Evolutionary conservation across 2,329 filamentous ascomycete genomes (phyloP), one percentile per base, ranked within the genome.

Genomic region (Aspergillus phoenicis): DNA sequence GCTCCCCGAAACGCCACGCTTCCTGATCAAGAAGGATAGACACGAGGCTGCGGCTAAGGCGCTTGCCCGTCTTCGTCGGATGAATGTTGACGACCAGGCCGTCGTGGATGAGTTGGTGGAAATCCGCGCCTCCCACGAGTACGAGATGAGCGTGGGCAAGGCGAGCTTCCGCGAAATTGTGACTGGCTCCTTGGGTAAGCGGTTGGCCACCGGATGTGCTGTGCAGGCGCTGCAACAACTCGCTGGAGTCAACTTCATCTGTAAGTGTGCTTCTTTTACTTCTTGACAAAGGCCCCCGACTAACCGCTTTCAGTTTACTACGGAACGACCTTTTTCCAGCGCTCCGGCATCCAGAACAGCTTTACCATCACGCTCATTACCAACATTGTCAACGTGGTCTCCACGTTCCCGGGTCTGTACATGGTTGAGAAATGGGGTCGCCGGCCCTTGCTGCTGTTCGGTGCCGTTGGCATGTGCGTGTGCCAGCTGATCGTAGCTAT

Each of bases 71-170:
- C 85, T 96, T 30, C 90, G 91, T 71, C 89, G 90, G 60, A 87
- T 72, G 52, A 69, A 95, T 78, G 82, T 88, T 54, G 74, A 80
- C 58, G 85, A 90, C 58, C 91, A 89, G 17, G 84, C 88, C 63
- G 90, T 87, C 74, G 87, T 95, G 77, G 82, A 86, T 64, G 92
- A 96, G 78, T 84, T 95, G 49, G 83, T 89, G 38, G 91, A 96
- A 81, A 91, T 96, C 67, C 84, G 94, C 64, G 92, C 91, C 79
- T 96, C 95, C 82, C 87, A 94, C 77, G 90, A 91, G 77, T 92
- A 92, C 75, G 93, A 96, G 82, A 83, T 89, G 68, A 68, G 69
- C 39, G 61, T 78, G 6, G 77, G 77, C 52, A 71, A 68, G 3
- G 71, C 76, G 5, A 70, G 69, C 17, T 80, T 77, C 58, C 52